These are phyloP conservation scores for Kluyveromyces dobzhanskii DNA, from an alignment of 805 yeast species.

Conservation along the genomic window DNA sequence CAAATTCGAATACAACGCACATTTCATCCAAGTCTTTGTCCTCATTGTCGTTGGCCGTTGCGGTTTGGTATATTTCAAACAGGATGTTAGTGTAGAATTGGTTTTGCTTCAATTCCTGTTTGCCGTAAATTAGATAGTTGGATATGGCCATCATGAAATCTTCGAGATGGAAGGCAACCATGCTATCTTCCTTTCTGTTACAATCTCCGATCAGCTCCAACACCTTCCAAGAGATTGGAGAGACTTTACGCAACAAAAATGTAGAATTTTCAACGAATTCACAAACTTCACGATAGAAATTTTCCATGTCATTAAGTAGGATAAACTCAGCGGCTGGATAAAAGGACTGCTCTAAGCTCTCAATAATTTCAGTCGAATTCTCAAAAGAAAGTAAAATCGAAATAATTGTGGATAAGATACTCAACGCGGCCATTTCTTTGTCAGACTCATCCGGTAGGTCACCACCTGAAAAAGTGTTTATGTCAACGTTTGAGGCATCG, in stretches of 20 bases:
- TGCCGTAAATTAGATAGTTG: slow-evolving; percentile 60
- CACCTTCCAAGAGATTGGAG: slow-evolving; percentile 69
- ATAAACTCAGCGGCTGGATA: slow-evolving; percentile 64
- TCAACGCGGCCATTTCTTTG: slow-evolving; percentile 74
- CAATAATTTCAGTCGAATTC: slow-evolving; percentile 60
- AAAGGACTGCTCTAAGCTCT: slow-evolving; percentile 55
- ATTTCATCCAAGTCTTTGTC: slow-evolving; percentile 52
- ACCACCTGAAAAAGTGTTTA: slow-evolving; percentile 25
- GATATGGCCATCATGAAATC: slow-evolving; percentile 69
- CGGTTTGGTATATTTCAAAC: slow-evolving; percentile 40
- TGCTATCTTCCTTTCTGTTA: slow-evolving; percentile 32
- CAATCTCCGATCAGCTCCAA: slow-evolving; percentile 42
- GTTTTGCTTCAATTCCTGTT: slow-evolving; percentile 38
- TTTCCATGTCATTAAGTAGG: slow-evolving; percentile 55
- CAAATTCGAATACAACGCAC: slow-evolving; percentile 49
- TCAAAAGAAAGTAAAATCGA: slow-evolving; percentile 80
- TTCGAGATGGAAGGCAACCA: slow-evolving; percentile 60
- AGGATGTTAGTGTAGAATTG: slow-evolving; percentile 42
- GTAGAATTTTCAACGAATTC: slow-evolving; percentile 68
- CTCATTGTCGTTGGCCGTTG: slow-evolving; percentile 29
- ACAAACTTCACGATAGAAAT: slow-evolving; percentile 67
- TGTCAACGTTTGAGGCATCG: slow-evolving; percentile 46
- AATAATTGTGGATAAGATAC: slow-evolving; percentile 71
- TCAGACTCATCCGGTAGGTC: slow-evolving; percentile 42
- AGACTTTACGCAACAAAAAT: slow-evolving; percentile 48